Evolutionary conservation across 306 rosid species (phyloP).

Genomic region (apple (Malus domestica)): DNA sequence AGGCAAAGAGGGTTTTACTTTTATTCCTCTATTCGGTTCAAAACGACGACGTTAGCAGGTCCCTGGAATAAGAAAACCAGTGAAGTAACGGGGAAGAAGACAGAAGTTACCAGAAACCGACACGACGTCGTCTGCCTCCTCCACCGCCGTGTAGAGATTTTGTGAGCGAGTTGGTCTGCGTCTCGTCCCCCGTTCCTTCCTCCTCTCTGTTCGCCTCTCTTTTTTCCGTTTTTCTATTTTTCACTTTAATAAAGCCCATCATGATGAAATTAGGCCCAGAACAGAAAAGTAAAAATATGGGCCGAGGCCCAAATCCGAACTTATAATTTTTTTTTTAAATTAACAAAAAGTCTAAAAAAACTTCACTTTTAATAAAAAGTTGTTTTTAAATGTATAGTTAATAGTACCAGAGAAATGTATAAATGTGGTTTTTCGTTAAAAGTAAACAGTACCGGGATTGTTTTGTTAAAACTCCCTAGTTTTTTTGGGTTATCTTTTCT

Average conservation of each 20-base stretch:
- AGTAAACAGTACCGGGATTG: no score
- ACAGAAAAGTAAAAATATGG: not conserved
- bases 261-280: not conserved
- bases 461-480: no score
- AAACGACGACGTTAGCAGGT: not conserved
- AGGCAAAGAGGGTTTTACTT: not conserved
- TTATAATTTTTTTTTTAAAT: not conserved
- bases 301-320: not conserved
- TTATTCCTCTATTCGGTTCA: not conserved
- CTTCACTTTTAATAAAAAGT: no score
- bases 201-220: not conserved
- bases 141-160: not conserved
- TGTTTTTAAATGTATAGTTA: no score
- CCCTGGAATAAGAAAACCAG: not conserved
- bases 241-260: not conserved
- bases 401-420: no score
- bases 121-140: not conserved
- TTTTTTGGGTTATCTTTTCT: not conserved
- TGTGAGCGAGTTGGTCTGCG: not conserved
- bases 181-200: not conserved
- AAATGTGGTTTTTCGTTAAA: no score
- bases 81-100: not conserved
- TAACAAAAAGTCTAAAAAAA: no score
- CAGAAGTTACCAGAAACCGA: slow-evolving; percentile 1
- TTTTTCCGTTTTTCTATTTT: not conserved